A percentile compares a stretch with the other conserved stretches of the same genome.
phyloP scores from a whole-genome alignment of 129 eudicot genomes.

The Apium graveolens region DNA sequence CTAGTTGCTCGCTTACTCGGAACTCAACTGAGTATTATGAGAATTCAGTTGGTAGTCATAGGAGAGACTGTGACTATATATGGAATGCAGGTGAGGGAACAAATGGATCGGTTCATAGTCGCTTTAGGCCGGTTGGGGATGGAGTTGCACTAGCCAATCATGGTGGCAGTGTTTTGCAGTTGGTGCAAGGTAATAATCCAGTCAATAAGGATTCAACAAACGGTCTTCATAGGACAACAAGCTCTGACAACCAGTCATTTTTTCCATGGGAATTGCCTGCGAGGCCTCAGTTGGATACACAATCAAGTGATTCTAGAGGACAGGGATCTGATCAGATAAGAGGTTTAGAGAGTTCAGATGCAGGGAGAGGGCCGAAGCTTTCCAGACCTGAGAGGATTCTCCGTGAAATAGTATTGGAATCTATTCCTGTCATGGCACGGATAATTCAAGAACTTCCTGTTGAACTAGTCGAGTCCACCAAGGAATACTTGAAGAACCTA shows the following conservation, averaged over 20 bases:
- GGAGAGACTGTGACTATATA: conserved; percentile 63
- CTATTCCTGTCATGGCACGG: conserved; percentile 67
- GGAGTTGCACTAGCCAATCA: conserved; percentile 54
- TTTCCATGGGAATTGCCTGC: conserved; percentile 89
- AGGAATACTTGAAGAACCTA: conserved; percentile 58
- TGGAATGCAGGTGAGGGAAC: conserved; percentile 97
- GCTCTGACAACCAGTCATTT: conserved; percentile 53
- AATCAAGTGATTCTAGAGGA: conserved; percentile 62
- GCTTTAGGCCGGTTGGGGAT: conserved; percentile 89
- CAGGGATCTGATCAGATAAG: conserved; percentile 42
- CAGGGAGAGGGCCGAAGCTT: conserved; percentile 34
- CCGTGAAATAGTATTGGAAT: conserved; percentile 67
- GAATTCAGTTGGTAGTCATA: conserved; percentile 63
- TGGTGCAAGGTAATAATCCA: conserved; percentile 32
- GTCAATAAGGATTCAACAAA: conserved; percentile 29
- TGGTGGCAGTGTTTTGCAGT: conserved; percentile 28
- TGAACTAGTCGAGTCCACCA: conserved; percentile 62
- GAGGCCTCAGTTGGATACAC: conserved; percentile 53
- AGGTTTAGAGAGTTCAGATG: conserved; percentile 48
- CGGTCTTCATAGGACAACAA: conserved; percentile 28
- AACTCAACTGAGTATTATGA: conserved; percentile 75
- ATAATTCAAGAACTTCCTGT: conserved; percentile 60
- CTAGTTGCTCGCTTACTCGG: conserved; percentile 75
- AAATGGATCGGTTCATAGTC: conserved; percentile 86
- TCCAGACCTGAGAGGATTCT: conserved; percentile 72